A percentile compares a stretch with the other conserved stretches of the same genome.
phyloP scores from a whole-genome alignment of 1,284 basidiomycete genomes.

The Tylopilus sp. region DNA sequence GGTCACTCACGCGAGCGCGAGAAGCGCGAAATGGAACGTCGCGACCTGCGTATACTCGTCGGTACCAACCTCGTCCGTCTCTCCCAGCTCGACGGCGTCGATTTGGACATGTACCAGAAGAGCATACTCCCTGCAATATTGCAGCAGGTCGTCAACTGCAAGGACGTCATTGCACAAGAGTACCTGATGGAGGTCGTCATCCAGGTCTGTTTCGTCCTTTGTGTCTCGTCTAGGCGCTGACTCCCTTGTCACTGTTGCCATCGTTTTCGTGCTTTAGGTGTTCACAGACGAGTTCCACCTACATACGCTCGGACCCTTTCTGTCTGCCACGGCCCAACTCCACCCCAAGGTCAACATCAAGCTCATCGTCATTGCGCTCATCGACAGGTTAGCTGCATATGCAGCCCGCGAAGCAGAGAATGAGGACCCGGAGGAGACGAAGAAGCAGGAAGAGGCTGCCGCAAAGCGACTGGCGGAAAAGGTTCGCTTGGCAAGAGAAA shows the following conservation, averaged over 20 bases:
- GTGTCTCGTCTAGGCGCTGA: neutral
- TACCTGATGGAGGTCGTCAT: slow-evolving; percentile 99
- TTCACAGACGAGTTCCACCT: slow-evolving; percentile 97
- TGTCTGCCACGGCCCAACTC: slow-evolving; percentile 88
- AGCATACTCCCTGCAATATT: slow-evolving; percentile 85
- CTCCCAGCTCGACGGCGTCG: slow-evolving; percentile 90
- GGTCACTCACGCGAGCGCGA: slow-evolving; percentile 93
- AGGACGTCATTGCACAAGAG: slow-evolving; percentile 95
- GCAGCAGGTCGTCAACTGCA: slow-evolving; percentile 95
- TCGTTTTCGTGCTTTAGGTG: slow-evolving; percentile 48
- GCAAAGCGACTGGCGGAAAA: slow-evolving; percentile 80
- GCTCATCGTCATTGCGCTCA: slow-evolving; percentile 91
- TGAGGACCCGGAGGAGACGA: slow-evolving; percentile 90
- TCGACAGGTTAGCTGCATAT: slow-evolving; percentile 91
- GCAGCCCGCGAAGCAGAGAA: slow-evolving; percentile 91
- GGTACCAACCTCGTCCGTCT: slow-evolving; percentile 94
- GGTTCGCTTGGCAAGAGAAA: slow-evolving; percentile 60
- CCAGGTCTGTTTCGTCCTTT: slow-evolving; percentile 52
- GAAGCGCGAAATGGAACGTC: slow-evolving; percentile 91
- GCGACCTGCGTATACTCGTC: slow-evolving; percentile 89
- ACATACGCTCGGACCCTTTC: slow-evolving; percentile 87
- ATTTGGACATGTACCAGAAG: slow-evolving; percentile 82
- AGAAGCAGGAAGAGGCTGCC: slow-evolving; percentile 86
- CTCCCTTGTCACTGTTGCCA: too few species aligned
- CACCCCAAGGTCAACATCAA: slow-evolving; percentile 98